Conservation (phyloP, 306 rosid genomes). For the Potentilla sterilis region DNA sequence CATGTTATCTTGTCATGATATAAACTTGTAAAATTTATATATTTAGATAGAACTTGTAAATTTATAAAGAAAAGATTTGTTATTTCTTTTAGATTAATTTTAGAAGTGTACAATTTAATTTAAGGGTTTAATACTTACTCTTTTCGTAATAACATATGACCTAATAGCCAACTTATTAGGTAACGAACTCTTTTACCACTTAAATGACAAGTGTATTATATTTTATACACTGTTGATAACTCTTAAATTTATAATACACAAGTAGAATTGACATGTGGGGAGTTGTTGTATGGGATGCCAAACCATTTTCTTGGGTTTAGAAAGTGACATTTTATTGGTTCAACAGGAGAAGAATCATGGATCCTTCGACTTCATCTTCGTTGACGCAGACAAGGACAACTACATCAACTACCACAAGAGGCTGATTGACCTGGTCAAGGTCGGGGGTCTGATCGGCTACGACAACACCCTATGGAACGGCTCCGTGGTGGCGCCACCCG, state of each 20-base stretch:
- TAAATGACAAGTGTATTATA: no score
- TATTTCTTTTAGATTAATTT: background rate
- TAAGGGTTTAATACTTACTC: no score
- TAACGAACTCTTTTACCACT: no score
- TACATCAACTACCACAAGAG: conserved; percentile 92
- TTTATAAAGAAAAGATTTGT: background rate
- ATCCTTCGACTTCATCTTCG: conserved; percentile 73
- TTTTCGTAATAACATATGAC: no score
- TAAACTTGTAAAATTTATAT: no score
- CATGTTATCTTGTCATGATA: background rate
- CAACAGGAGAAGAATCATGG: conserved; percentile 68
- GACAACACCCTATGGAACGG: conserved; percentile 96
- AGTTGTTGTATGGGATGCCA: no score
- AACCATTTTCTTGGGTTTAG: background rate
- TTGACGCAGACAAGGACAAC: conserved; percentile 90
- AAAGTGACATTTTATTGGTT: background rate
- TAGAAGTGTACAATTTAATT: background rate
- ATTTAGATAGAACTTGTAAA: background rate
- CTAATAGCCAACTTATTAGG: no score
- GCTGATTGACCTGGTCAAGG: conserved; percentile 70
- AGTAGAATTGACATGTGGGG: background rate
- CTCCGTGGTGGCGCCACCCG: conserved; percentile 84
- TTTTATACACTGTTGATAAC: background rate
- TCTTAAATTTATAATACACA: background rate
- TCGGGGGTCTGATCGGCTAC: conserved; percentile 84